Percentiles rank a stretch among this genome's conserved stretches.
Conservation (phyloP, 192 early-diverging fungal genomes). For the Coemansia sp. region DNA sequence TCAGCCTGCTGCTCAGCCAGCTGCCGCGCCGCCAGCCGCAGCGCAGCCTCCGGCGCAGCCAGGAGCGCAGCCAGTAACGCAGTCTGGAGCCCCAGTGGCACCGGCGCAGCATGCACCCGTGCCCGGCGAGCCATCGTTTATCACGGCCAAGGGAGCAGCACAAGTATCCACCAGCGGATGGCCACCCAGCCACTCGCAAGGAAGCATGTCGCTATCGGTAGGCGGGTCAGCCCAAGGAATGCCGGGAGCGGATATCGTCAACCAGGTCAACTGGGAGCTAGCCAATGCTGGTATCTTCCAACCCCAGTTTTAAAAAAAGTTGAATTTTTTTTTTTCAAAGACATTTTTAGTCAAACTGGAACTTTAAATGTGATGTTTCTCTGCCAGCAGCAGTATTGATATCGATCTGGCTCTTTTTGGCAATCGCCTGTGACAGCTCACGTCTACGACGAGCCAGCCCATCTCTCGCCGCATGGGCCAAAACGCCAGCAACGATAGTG, state of each 20-base stretch:
- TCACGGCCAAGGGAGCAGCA: neutral
- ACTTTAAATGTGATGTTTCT: neutral
- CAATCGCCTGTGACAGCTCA: constrained; percentile 7
- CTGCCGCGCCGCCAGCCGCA: neutral
- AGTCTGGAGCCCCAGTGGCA: constrained; percentile 1
- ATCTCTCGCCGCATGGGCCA: constrained; percentile 69
- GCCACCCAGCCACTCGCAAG: neutral
- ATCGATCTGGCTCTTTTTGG: neutral
- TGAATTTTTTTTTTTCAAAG: neutral
- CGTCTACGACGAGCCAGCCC: constrained; percentile 49
- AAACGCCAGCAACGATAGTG: constrained; percentile 75
- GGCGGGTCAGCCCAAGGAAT: neutral
- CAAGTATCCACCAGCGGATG: neutral
- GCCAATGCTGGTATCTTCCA: constrained; percentile 21
- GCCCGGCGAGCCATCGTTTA: neutral
- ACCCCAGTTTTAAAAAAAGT: constrained; percentile 6
- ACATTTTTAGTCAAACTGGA: constrained; percentile 4
- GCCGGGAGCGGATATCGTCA: constrained; percentile 10
- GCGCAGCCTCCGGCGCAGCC: neutral
- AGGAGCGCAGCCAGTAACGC: constrained; percentile 3
- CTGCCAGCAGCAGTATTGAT: constrained; percentile 10
- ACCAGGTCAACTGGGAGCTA: constrained; percentile 21
- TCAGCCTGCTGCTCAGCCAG: neutral
- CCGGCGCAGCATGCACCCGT: neutral
- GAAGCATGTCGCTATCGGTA: neutral